Evolutionary conservation across 148 eudicot species (phyloP).

Genomic region (Camellia japonica): DNA sequence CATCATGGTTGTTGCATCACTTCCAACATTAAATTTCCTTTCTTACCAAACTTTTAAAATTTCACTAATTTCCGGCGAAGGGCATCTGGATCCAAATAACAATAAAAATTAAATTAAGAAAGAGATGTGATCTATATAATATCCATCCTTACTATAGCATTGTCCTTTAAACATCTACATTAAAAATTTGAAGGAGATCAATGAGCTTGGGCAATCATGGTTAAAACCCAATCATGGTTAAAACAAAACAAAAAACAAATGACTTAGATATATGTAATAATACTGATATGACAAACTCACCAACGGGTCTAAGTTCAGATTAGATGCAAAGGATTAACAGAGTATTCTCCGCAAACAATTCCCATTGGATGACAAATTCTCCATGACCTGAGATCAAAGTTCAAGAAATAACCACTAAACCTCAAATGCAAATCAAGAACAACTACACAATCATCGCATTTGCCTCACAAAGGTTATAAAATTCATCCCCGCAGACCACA

Average conservation of each 20-base stretch:
- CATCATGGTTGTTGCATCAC: too few species aligned
- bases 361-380: constrained; percentile 49
- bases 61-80: too few species aligned
- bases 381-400: constrained; percentile 37
- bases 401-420: not conserved
- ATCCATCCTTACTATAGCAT: not conserved
- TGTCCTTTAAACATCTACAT: too few species aligned
- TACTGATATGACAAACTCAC: too few species aligned
- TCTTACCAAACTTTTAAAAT: too few species aligned
- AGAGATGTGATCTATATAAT: not conserved
- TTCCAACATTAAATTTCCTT: too few species aligned
- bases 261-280: constrained; percentile 1
- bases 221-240: not conserved
- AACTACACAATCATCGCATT: not conserved
- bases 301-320: constrained; percentile 21
- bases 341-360: constrained; percentile 71
- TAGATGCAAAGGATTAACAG: constrained; percentile 54
- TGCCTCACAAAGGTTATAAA: too few species aligned
- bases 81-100: too few species aligned
- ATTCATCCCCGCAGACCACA: too few species aligned
- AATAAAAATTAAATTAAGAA: too few species aligned
- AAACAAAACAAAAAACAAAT: not conserved
- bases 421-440: not conserved
- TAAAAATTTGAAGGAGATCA: not conserved
- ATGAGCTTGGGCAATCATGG: not conserved